Evolutionary conservation across 495 filamentous ascomycete species (phyloP).

Genomic region (Penicillium samsonianum): DNA sequence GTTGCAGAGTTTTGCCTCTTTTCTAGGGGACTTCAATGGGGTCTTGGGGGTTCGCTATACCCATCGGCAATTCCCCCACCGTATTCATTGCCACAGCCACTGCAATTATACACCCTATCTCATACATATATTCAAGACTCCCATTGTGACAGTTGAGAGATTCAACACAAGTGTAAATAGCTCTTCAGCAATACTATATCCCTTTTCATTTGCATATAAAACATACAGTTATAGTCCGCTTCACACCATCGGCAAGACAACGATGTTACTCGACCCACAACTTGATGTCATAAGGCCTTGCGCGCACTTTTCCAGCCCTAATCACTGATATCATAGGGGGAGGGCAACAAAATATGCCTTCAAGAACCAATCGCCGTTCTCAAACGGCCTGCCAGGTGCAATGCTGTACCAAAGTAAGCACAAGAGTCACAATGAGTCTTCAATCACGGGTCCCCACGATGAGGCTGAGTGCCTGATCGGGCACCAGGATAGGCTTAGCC

Average conservation of each 20-base stretch:
- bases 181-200: neutral
- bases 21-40: neutral
- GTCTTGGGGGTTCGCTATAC: neutral
- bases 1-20: neutral
- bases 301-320: constrained; percentile 11
- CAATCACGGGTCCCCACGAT: constrained; percentile 15
- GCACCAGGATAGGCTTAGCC: constrained; percentile 12
- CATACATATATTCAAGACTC: neutral
- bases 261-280: constrained; percentile 11
- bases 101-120: neutral
- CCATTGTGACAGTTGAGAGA: too few species aligned
- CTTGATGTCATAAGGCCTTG: constrained; percentile 16
- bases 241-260: neutral
- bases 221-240: neutral
- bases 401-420: neutral
- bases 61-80: constrained; percentile 6
- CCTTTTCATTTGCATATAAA: neutral
- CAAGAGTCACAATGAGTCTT: constrained; percentile 9
- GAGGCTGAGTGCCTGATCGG: constrained; percentile 18
- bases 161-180: neutral
- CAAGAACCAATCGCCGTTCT: neutral
- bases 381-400: neutral
- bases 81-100: constrained; percentile 5
- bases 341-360: neutral
- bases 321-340: constrained; percentile 3